A percentile compares a stretch with the other conserved stretches of the same genome.
phyloP scores from a whole-genome alignment of 306 rosid genomes.

The Malus orientalis region DNA sequence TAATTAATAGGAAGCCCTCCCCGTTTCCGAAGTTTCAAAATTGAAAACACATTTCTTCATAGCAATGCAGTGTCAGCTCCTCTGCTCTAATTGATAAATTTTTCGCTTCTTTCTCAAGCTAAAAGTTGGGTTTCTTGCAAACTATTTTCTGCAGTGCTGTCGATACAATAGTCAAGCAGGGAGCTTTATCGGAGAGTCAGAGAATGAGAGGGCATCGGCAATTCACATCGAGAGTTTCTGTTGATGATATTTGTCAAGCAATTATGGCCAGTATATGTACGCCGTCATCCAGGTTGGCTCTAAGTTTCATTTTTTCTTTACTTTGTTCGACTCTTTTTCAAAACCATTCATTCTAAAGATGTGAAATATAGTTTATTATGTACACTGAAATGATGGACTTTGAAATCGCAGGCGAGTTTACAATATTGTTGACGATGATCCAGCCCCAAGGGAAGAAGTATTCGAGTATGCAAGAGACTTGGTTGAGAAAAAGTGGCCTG shows the following conservation, averaged over 20 bases:
- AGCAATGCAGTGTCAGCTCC: neutral
- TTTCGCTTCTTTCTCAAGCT: neutral
- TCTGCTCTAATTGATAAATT: no score
- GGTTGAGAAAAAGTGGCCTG: slow-evolving; percentile 73
- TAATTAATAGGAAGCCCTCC: no score
- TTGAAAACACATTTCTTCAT: neutral
- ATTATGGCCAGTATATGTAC: slow-evolving; percentile 43
- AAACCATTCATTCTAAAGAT: neutral
- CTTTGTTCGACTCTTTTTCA: no score
- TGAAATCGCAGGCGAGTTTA: slow-evolving; percentile 41
- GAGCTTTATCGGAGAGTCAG: slow-evolving; percentile 51
- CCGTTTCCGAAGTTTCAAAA: neutral
- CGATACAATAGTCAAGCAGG: slow-evolving; percentile 62
- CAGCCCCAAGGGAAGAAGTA: slow-evolving; percentile 76
- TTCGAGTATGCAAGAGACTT: slow-evolving; percentile 62
- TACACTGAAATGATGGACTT: neutral
- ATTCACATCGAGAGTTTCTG: slow-evolving; percentile 75
- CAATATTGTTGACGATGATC: slow-evolving; percentile 75
- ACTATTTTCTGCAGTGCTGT: slow-evolving; percentile 48
- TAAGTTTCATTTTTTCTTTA: neutral
- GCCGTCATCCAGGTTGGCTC: slow-evolving; percentile 37
- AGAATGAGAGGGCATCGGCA: slow-evolving; percentile 44
- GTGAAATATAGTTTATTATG: neutral
- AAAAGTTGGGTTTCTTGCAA: neutral
- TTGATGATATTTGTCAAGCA: slow-evolving; percentile 79